These are phyloP conservation scores for Apostasia shenzhenica DNA, from an alignment of 106 monocot species.

Conservation along the genomic window DNA sequence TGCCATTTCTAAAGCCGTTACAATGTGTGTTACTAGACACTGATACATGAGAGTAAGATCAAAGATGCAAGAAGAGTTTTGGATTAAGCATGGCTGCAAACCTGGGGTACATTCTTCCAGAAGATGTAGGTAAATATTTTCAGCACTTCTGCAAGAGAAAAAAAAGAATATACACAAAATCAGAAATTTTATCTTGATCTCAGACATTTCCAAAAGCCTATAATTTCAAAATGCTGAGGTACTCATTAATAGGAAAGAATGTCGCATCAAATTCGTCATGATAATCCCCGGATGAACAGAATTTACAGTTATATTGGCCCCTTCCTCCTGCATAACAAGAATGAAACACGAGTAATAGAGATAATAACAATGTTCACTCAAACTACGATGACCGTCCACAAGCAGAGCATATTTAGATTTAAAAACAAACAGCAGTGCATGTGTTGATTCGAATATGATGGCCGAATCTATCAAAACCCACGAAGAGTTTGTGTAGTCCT, in stretches of 20 bases:
- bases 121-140: constrained; percentile 48
- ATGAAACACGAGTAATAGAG: not conserved
- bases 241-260: constrained; percentile 75
- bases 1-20: no score
- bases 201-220: not conserved
- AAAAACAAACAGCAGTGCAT: no score
- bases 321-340: constrained; percentile 57
- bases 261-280: constrained; percentile 90
- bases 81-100: constrained; percentile 5
- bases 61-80: not conserved
- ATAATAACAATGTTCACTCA: no score
- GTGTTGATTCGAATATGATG: no score
- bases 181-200: not conserved
- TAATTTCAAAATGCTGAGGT: constrained; percentile 6
- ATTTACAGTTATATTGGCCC: constrained; percentile 76
- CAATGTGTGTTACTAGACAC: not conserved
- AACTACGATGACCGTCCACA: no score
- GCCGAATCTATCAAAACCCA: no score
- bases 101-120: constrained; percentile 98
- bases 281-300: constrained; percentile 90
- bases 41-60: not conserved
- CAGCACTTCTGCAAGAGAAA: constrained; percentile 40
- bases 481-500: no score
- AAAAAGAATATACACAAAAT: not conserved
- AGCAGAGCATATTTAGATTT: no score